phyloP scores from a whole-genome alignment of 305 asterid genomes.

The Striga hermonthica region DNA sequence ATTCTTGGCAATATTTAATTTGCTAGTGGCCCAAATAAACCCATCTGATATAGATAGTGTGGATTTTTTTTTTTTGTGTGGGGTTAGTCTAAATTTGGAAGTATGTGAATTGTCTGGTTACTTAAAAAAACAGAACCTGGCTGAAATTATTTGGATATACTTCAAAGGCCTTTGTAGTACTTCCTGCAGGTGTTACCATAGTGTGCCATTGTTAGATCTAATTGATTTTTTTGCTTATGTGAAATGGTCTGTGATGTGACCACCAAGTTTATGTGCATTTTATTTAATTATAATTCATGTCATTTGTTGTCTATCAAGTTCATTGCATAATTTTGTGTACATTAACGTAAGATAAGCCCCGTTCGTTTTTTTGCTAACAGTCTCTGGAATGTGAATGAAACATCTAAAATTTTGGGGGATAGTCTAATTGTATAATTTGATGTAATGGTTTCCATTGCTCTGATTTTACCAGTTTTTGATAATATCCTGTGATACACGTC shows the following conservation, averaged over 20 bases:
- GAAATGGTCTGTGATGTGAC: background rate
- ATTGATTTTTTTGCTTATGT: background rate
- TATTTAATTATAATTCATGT: background rate
- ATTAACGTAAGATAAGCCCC: background rate
- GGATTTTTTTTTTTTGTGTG: conserved; percentile 2
- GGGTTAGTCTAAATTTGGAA: background rate
- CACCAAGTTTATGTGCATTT: background rate
- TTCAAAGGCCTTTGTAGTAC: background rate
- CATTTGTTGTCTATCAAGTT: background rate
- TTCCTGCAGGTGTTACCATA: background rate
- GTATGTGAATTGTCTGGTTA: background rate
- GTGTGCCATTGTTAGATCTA: background rate
- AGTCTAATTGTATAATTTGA: background rate
- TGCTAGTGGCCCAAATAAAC: background rate
- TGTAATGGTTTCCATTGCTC: background rate
- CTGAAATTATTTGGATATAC: background rate
- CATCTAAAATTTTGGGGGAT: background rate
- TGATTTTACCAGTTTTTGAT: background rate
- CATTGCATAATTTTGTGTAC: background rate
- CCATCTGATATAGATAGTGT: background rate
- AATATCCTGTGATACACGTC: background rate
- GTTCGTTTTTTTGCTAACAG: background rate
- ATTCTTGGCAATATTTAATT: conserved; percentile 1
- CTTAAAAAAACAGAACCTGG: background rate
- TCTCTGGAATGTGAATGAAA: background rate